These are phyloP conservation scores for Saccharomycopsis hybrid DNA, from an alignment of 1,139 yeast species.

Conservation along the genomic window DNA sequence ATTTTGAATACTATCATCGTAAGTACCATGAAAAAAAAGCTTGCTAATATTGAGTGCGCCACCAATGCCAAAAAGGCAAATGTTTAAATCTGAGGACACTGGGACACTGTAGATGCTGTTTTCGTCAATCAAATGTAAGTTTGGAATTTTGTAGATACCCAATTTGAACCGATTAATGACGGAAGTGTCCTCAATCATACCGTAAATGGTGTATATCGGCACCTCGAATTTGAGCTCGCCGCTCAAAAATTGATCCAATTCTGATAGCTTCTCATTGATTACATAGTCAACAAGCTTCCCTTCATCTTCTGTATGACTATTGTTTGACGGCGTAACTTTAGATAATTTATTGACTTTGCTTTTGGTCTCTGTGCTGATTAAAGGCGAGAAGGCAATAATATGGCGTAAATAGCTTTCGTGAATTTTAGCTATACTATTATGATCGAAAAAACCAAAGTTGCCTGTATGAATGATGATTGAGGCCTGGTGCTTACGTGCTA, in stretches of 20 bases:
- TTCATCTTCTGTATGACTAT: conserved; percentile 31
- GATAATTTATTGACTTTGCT: conserved; percentile 43
- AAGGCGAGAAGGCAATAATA: conserved; percentile 62
- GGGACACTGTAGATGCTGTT: conserved; percentile 36
- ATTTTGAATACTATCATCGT: conserved; percentile 24
- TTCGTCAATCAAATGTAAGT: conserved; percentile 60
- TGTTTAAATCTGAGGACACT: conserved; percentile 31
- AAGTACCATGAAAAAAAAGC: conserved; percentile 61
- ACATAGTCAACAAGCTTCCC: conserved; percentile 34
- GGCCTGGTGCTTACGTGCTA: conserved; percentile 42
- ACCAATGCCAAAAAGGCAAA: conserved; percentile 64
- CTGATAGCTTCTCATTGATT: conserved; percentile 37
- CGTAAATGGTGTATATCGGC: conserved; percentile 72
- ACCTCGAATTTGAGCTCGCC: conserved; percentile 44
- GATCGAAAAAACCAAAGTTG: conserved; percentile 72
- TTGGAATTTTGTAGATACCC: conserved; percentile 48
- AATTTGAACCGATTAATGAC: conserved; percentile 56
- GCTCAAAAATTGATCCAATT: conserved; percentile 43
- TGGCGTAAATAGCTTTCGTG: conserved; percentile 53
- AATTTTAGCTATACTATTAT: conserved; percentile 48
- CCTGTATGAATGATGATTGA: conserved; percentile 64
- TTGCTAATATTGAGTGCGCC: conserved; percentile 65
- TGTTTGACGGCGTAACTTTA: conserved; percentile 35
- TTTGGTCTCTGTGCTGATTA: conserved; percentile 42
- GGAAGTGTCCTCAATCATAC: conserved; percentile 67